A percentile compares a stretch with the other conserved stretches of the same genome.
Conservation (phyloP, 2,329 filamentous ascomycete species). For the Byssothecium circinans region DNA sequence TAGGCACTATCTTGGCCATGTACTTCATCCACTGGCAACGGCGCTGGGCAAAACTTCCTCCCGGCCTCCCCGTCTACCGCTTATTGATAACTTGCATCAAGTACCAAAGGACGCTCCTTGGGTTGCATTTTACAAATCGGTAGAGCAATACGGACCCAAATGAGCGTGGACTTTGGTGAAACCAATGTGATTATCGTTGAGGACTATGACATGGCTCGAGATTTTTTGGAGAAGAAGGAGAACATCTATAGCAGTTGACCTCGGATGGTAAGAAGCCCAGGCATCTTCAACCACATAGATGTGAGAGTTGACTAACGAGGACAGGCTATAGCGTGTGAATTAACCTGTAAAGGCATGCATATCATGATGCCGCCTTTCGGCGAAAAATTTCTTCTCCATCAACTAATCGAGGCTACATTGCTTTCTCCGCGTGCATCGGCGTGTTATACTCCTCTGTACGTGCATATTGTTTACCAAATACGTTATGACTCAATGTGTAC, state of each 20-base stretch:
- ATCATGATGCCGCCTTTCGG: constrained; percentile 45
- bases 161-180: constrained; percentile 35
- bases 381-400: constrained; percentile 42
- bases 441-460: too few species aligned
- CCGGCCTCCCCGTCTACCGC: constrained; percentile 31
- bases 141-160: constrained; percentile 40
- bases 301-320: neutral
- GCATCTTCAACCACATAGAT: neutral
- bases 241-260: constrained; percentile 50
- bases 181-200: constrained; percentile 47
- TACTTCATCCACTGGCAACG: constrained; percentile 14
- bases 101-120: constrained; percentile 23
- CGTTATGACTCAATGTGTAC: too few species aligned
- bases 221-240: constrained; percentile 56
- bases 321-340: constrained; percentile 51
- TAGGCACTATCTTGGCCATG: neutral
- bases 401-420: constrained; percentile 43
- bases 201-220: constrained; percentile 51
- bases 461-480: too few species aligned
- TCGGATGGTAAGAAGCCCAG: neutral
- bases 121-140: constrained; percentile 36
- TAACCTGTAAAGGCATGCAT: constrained; percentile 47
- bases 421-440: too few species aligned
- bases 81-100: constrained; percentile 41
- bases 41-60: constrained; percentile 22